phyloP scores from a whole-genome alignment of 1,284 basidiomycete genomes.

The Apiotrichum laibachii region DNA sequence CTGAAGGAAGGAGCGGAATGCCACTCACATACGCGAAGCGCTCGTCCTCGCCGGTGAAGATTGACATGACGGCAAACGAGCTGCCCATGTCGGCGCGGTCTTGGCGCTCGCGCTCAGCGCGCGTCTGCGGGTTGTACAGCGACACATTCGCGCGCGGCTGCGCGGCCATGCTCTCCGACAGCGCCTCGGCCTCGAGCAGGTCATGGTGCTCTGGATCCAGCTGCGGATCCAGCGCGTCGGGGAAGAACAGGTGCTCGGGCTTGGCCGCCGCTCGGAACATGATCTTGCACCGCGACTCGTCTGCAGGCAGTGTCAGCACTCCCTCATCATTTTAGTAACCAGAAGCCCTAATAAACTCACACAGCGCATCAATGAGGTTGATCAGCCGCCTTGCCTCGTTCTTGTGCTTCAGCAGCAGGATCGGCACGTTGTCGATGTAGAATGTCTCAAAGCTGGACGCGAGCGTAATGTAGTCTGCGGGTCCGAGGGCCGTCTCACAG shows the following conservation, averaged over 20 bases:
- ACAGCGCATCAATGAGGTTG: slow-evolving; percentile 67
- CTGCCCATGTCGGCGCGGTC: slow-evolving; percentile 49
- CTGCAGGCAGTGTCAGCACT: slow-evolving; percentile 15
- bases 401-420: slow-evolving; percentile 59
- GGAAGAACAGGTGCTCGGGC: slow-evolving; percentile 62
- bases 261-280: slow-evolving; percentile 54
- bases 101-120: slow-evolving; percentile 29
- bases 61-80: slow-evolving; percentile 55
- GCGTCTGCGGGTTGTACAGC: slow-evolving; percentile 54
- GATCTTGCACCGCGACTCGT: slow-evolving; percentile 52
- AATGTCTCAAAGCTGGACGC: slow-evolving; percentile 61
- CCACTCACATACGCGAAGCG: slow-evolving; percentile 63
- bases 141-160: slow-evolving; percentile 63
- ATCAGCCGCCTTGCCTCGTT: slow-evolving; percentile 70
- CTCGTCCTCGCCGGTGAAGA: slow-evolving; percentile 69
- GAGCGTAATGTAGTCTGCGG: slow-evolving; percentile 68
- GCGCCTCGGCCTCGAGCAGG: slow-evolving; percentile 60
- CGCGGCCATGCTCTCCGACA: slow-evolving; percentile 59
- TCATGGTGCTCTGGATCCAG: slow-evolving; percentile 34
- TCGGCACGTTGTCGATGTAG: slow-evolving; percentile 61
- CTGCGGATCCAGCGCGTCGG: slow-evolving; percentile 52
- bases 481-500: slow-evolving; percentile 64
- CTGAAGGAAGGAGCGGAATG: not conserved
- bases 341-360: slow-evolving; percentile 43
- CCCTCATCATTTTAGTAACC: not conserved